Conservation (phyloP, 352 stramenopile genomes). For the Phytophthora chlamydospora region DNA sequence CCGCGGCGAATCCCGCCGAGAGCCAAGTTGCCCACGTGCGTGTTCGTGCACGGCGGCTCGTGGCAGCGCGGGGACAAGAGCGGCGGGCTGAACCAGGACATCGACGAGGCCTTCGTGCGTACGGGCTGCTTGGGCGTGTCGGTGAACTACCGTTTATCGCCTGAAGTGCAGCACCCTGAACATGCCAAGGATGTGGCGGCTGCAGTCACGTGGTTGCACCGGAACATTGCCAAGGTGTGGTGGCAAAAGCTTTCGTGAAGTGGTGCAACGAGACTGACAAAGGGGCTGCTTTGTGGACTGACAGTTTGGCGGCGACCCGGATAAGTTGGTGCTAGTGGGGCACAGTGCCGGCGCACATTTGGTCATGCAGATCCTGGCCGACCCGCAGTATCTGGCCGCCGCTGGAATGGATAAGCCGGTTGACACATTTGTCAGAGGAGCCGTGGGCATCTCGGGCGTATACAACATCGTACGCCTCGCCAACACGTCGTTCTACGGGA, state of each 20-base stretch:
- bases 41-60: constrained; percentile 86
- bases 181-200: constrained; percentile 69
- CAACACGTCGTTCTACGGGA: constrained; percentile 74
- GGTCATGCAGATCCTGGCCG: constrained; percentile 69
- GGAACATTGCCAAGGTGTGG: constrained; percentile 79
- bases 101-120: constrained; percentile 65
- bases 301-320: constrained; percentile 76
- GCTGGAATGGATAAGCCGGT: constrained; percentile 42
- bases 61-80: constrained; percentile 87
- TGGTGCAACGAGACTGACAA: neutral
- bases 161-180: constrained; percentile 72
- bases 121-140: constrained; percentile 65
- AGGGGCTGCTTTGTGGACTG: constrained; percentile 9
- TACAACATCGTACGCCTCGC: constrained; percentile 88
- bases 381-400: constrained; percentile 56
- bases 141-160: constrained; percentile 85
- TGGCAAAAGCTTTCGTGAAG: neutral
- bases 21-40: constrained; percentile 59
- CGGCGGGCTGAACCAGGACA: constrained; percentile 63
- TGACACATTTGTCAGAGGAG: constrained; percentile 49
- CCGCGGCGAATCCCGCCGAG: constrained; percentile 36
- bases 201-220: constrained; percentile 67
- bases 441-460: constrained; percentile 81
- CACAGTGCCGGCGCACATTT: constrained; percentile 85
- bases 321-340: constrained; percentile 64